Conservation (phyloP, 768 basidiomycete species). For the Coprinellus micaceus region DNA sequence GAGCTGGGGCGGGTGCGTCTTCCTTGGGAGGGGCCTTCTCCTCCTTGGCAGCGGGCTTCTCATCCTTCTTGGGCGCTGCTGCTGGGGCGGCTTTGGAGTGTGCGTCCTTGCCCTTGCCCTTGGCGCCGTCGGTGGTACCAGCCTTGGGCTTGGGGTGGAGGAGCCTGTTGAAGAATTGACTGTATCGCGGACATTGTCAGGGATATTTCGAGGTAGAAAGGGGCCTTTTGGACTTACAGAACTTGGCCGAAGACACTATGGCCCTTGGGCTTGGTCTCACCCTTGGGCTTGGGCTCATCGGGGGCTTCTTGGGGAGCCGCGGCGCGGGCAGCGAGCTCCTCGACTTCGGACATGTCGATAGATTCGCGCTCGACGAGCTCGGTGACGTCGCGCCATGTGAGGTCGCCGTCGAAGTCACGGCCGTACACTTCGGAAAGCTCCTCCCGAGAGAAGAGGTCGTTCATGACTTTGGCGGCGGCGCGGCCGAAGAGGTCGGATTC, state of each 20-base stretch:
- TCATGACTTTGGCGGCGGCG: constrained; percentile 7
- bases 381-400: constrained; percentile 2
- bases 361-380: constrained; percentile 6
- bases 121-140: background rate
- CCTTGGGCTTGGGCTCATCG: background rate
- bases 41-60: background rate
- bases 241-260: background rate
- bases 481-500: constrained; percentile 7
- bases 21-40: background rate
- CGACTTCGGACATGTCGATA: background rate
- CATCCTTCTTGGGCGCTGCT: no score
- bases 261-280: background rate
- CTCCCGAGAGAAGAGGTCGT: constrained; percentile 9
- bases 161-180: background rate
- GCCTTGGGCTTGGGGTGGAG: background rate
- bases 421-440: constrained; percentile 6
- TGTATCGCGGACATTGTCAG: background rate
- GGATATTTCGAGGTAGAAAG: background rate
- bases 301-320: background rate
- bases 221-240: background rate
- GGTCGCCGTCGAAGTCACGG: constrained; percentile 5
- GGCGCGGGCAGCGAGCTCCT: background rate
- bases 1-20: background rate
- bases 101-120: background rate
- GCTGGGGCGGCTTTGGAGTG: no score